Evolutionary conservation across 148 eudicot genomes (phyloP), one percentile per base, ranked within the genome.

Genomic region (Rhododendron kiyosumense): DNA sequence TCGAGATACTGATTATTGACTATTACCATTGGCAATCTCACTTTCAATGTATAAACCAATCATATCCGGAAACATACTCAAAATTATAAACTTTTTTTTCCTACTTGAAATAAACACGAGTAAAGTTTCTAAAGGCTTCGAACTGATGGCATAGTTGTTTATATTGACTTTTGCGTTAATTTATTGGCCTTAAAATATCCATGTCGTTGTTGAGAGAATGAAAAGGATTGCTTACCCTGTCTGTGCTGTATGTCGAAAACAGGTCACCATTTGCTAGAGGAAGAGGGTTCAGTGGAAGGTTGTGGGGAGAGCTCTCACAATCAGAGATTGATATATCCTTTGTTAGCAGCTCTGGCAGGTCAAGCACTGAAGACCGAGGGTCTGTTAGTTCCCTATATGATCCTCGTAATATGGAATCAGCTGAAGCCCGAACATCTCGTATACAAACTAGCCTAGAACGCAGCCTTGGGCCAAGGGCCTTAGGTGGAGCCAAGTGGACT

Each of bases 301-400:
- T 92, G 30, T 82, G 85, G 69, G 88, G 88, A 0, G 97, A 95
- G 45, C 81, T 94, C 43, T 90, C 93, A 8, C 96, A 93, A 84
- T 45, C 88, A 75, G 94, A 92, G 36, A 88, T 92, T 36, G 99
- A 96, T 85, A 89, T 96, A 86, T 95, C 99, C 69, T 96, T 95
- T 80, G 90, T 93, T 52, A 93, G 98, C 90, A 93, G 97, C 90
- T 91, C 94, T 7, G 94, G 91, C 41, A 93, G 97, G 81, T 88
- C 93, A 49, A 95, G 98, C 81, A 85, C 78, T 15, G 45, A 85
- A 38, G 98, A 96, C 85, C 92, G 80, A 30, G 86, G 84, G 89
- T 91, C 96, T 85, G 86, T 89, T 67, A 67, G 74, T 51, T 7
- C 89, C 34, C 91, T 88, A 76, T 90, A 88, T 83, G 96, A 94